Base-by-base conservation (phyloP, 129 eudicot genomes). In the Escallonia herrerae region DNA sequence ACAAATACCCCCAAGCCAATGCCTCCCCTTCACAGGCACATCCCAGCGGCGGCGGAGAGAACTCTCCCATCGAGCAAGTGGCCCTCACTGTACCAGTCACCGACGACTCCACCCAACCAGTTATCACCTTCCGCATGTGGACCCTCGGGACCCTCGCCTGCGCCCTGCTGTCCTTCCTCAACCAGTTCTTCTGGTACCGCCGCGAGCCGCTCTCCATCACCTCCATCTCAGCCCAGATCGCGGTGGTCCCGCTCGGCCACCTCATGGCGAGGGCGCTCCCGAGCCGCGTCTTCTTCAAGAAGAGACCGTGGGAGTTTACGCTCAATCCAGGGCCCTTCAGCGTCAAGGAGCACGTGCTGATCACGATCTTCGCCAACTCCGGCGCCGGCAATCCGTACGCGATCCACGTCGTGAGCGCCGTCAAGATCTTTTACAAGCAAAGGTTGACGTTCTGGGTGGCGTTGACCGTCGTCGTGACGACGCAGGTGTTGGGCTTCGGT, bases 111-210 rank as follows among this genome's bases (percentile, higher is more conserved):
- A 62, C 71, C 48, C 70, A 75, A 0, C 90, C 83, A 40, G 90
- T 68, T 9, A 74, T 83, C 37, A 87, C 95, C 14, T 87, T 87
- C 84, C 81, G 95, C 2, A 81, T 68, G 82, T 87, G 90, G 90
- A 53, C 54, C 6, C 83, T 87, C 4, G 95, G 95, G 37, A 50
- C 84, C 0, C 5, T 72, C 22, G 89, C 91, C 5, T 88, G 96
- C 51, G 65, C 75, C 4, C 15, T 84, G 0, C 78, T 88, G 38
- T 82, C 96, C 1, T 84, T 88, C 62, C 83, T 84, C 57, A 88
- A 88, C 71, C 90, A 84, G n/a, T 88, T 82, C 71, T 84, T 88
- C 73, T 81, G 91, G 87, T 88, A 72, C 82, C 80, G 91, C 48
- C 72, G 83, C 9, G 89, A 89, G 70, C 96, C 96, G 4, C 75